Evolutionary conservation across 1,284 basidiomycete species (phyloP), one percentile per base, ranked within the genome.

Genomic region (Psilocybe mexicana): DNA sequence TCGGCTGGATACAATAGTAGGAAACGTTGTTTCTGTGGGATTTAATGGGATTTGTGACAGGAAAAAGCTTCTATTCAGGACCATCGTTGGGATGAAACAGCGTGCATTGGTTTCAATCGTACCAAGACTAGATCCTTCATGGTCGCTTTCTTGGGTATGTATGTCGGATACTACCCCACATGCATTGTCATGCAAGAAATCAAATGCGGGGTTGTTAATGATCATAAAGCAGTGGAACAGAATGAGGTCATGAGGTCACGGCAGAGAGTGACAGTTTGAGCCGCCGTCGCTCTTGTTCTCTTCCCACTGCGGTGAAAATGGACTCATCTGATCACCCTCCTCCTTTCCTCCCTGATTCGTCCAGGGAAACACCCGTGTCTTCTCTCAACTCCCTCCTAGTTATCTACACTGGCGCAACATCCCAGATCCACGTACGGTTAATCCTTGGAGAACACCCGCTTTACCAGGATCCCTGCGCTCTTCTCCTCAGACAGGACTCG

Each of bases 251-350:
- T 48, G 46, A 48, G 46, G 23, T 48, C 46, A 48, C 14, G 6
- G 14, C 12, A 10, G 46, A 14, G 18, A n/a, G 46, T 48, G 46
- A 35, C 46, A 48, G 46, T 48, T 40, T 40, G 38, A 40, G 46
- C 25, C 43, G 44, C 30, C 35, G 46, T 48, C 35, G 28, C 35
- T 23, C 3, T 30, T 48, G 28, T 33, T 35, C 46, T 40, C 46
- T 48, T 48, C 46, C 28, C 46, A 48, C 46, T 48, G 46, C 46
- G 46, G 46, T 35, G 30, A 30, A 48, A 48, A 48, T 48, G 46
- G 46, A 48, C 46, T 48, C 46, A 48, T 48, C 46, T 46, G 44
- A 46, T 28, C 44, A 26, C 10, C 12, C 25, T 46, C 25, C 24
- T 46, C 24, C 44, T 46, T 46, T 26, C 25, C 44, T 25, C 10